Percentiles rank a stretch among this genome's conserved stretches.
Evolutionary conservation across 163 green algal species (phyloP).

Genomic region (Coccomyxa subellipsoidea): DNA sequence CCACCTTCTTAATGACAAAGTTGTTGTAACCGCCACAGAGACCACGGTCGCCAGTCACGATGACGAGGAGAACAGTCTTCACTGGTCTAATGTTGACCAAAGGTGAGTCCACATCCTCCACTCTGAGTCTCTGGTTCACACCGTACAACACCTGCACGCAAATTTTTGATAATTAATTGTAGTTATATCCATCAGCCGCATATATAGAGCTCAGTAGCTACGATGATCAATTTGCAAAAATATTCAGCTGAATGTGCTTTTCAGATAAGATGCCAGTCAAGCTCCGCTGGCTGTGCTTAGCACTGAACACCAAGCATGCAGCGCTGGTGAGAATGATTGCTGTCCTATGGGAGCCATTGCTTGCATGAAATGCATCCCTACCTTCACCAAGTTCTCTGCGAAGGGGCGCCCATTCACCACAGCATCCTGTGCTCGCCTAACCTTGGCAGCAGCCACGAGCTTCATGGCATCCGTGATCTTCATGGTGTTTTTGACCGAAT

Average conservation of each 20-base stretch:
- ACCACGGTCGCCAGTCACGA: constrained; percentile 93
- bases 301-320: no score
- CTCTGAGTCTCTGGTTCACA: constrained; percentile 92
- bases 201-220: neutral
- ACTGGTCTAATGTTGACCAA: constrained; percentile 89
- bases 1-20: constrained; percentile 90
- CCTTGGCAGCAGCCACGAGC: constrained; percentile 98
- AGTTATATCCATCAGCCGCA: neutral
- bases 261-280: constrained; percentile 7
- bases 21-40: constrained; percentile 99
- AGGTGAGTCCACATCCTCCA: constrained; percentile 97
- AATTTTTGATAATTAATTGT: neutral
- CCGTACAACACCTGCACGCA: constrained; percentile 86
- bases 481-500: constrained; percentile 96
- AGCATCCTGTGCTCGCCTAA: constrained; percentile 95
- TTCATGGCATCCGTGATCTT: constrained; percentile 99
- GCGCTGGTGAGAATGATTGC: no score
- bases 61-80: constrained; percentile 89
- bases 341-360: neutral
- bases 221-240: neutral
- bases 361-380: constrained; percentile 27
- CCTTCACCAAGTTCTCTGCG: constrained; percentile 98
- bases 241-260: neutral
- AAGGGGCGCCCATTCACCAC: constrained; percentile 96
- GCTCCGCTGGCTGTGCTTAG: no score